Base-by-base conservation (phyloP, 768 basidiomycete genomes). In the Leucosporidium creatinivorum region DNA sequence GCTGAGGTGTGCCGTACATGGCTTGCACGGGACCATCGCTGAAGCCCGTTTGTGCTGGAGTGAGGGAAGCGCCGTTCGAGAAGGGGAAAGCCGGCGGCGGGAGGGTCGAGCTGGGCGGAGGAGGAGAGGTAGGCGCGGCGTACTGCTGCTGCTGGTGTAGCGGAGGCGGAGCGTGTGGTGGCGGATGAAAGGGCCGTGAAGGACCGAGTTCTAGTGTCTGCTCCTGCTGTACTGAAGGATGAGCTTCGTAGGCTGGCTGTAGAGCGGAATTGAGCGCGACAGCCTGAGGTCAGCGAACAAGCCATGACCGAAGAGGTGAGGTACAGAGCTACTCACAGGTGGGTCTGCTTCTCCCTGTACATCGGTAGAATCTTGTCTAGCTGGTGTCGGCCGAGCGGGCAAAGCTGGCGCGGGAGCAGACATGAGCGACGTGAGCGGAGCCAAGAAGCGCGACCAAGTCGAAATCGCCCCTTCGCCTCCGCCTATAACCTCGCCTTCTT, bases 21-120 rank as follows among this genome's bases (percentile, higher is more conserved):
- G 39, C 8, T 17, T 44, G 39, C 39, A 44, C 39, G 6, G 59
- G 58, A 26, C 69, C 62, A 15, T 67, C 58, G 12, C 28, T n/a
- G 61, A 67, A 71, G 10, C 70, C 70, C 0, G 70, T 71, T 36
- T 71, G 70, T 15, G 36, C 49, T 13, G 70, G 70, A 0, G 70
- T 70, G 28, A 71, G 50, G 30, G 10, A 52, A 3, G 70, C 47
- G 7, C 70, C 70, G 63, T 71, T 71, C 70, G 66, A 71, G 36
- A 71, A 71, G 26, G 70, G 70, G 48, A 71, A 68, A 15, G 30
- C 30, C 1, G 70, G 70, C 6, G 70, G 66, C 2, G 55, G 62
- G 7, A 70, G 61, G 8, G 26, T 60, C 15, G 54, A n/a, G 26
- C 12, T 57, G 47, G 63, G 51, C 48, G 26, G 50, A 33, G 26